A percentile compares a stretch with the other conserved stretches of the same genome.
phyloP scores from a whole-genome alignment of 208 protist genomes.

The Hexamita inflata region DNA sequence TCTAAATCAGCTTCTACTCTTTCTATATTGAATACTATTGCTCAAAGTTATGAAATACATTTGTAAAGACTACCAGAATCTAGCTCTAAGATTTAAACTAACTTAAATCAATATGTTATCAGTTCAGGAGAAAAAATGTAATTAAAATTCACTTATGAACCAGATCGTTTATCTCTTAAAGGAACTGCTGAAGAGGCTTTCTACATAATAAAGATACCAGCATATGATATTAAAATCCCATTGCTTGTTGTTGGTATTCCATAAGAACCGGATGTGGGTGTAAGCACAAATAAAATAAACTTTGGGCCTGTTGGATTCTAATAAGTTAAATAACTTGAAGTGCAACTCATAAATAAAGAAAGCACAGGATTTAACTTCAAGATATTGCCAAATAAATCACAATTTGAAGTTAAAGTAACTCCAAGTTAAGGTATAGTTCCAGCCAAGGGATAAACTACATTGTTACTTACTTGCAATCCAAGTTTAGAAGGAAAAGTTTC shows the following conservation, averaged over 20 bases:
- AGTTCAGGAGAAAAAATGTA: not conserved
- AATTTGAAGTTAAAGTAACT: not conserved
- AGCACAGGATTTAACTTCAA: not conserved
- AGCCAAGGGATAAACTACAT: not conserved
- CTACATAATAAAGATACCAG: slow-evolving; percentile 5
- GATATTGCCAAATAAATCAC: not conserved
- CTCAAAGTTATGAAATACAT: slow-evolving; percentile 6
- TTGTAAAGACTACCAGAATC: not conserved
- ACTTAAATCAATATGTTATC: no score
- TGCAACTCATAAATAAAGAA: not conserved
- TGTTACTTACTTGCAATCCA: not conserved
- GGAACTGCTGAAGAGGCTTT: not conserved
- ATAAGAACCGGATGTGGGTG: slow-evolving; percentile 1
- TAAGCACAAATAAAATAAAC: slow-evolving; percentile 15
- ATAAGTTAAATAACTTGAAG: not conserved
- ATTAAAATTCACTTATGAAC: not conserved
- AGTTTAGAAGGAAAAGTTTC: not conserved
- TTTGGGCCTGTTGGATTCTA: not conserved
- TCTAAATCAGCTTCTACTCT: not conserved
- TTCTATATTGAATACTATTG: slow-evolving; percentile 2
- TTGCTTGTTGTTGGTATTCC: not conserved
- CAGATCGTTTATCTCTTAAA: not conserved
- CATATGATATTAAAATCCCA: not conserved
- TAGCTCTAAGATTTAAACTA: not conserved
- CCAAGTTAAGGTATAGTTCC: not conserved